Evolutionary conservation across 495 filamentous ascomycete genomes (phyloP).

Genomic region (Daldinia caldariorum): DNA sequence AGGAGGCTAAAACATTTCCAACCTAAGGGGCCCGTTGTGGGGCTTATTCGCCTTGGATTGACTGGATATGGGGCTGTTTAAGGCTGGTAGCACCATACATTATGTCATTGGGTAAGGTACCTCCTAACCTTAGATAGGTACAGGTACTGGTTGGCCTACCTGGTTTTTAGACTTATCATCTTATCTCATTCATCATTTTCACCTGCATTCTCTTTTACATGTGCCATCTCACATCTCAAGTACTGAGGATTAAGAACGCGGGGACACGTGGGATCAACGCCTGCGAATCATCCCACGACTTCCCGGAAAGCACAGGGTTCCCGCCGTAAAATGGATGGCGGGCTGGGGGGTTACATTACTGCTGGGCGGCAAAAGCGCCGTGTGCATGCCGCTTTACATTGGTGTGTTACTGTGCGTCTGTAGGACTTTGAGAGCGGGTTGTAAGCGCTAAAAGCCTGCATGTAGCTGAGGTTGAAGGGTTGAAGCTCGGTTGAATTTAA

Average conservation of each 20-base stretch:
- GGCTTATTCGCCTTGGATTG: conserved; percentile 10
- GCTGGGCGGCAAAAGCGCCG: conserved; percentile 36
- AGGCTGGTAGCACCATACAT: conserved; percentile 31
- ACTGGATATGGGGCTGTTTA: conserved; percentile 4
- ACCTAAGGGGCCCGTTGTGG: conserved; percentile 31
- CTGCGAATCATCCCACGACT: conserved; percentile 39
- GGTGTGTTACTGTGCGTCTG: conserved; percentile 11
- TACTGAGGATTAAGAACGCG: conserved; percentile 4
- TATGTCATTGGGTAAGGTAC: not conserved
- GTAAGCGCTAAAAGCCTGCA: conserved; percentile 39
- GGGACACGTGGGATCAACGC: conserved; percentile 36
- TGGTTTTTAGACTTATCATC: conserved; percentile 16
- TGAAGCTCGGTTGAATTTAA: conserved; percentile 1
- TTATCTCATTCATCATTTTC: not conserved
- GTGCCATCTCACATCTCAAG: not conserved
- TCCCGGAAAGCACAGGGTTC: conserved; percentile 19
- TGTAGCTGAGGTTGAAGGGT: conserved; percentile 34
- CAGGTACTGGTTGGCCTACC: not conserved
- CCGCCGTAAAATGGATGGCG: conserved; percentile 28
- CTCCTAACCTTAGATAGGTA: conserved; percentile 1
- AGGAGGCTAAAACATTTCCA: conserved; percentile 33
- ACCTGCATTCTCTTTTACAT: not conserved
- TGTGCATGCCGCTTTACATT: conserved; percentile 25
- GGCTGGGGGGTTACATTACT: conserved; percentile 39
- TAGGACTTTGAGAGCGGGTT: conserved; percentile 11